Base-by-base conservation (phyloP, 495 filamentous ascomycete species). In the Astrothelium subdiscretum region DNA sequence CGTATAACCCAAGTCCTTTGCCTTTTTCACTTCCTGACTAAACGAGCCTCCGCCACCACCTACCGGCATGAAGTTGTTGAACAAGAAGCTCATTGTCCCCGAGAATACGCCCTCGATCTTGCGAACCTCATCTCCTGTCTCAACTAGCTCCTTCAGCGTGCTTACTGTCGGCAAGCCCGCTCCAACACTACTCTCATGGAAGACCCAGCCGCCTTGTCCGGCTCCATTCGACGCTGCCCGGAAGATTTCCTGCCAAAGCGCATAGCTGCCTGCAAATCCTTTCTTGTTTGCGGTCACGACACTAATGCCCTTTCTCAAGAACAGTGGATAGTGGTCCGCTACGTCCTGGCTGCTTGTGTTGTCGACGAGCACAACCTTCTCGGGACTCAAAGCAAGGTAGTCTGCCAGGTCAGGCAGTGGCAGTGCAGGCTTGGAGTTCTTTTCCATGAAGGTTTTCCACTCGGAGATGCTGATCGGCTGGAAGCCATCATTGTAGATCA, bases 281-380 rank as follows among this genome's bases (percentile, higher is more conserved):
- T 97, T 97, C 78, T 98, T 98, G 80, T 96, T 98, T 15, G 94
- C 91, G 0, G 94, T 97, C 32, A 96, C 91, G 71, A 97, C 83
- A 67, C 81, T 88, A 75, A 98, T 87, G 12, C 92, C 92, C 32
- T 82, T 78, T 61, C 79, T 77, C 62, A 98, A 81, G 72, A 92
- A 87, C 22, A 76, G 65, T 2, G 92, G 91, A 75, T 98, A 97
- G 18, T 79, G 71, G 61, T 85, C 77, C 1, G 92, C 94, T 11
- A 98, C 78, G 51, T 83, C 80, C 59, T 88, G 85, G 66, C 87
- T 89, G 71, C 88, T 92, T 61, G 94, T 97, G 77, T 97, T 97
- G 79, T 98, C 94, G 60, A 97, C 85, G 31, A 98, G 78, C 60
- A 97, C 78, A 4, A 85, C 81, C 63, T 86, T 85, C 35, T 82